phyloP scores from a whole-genome alignment of 495 filamentous ascomycete species.

The Hamigera avellanea region DNA sequence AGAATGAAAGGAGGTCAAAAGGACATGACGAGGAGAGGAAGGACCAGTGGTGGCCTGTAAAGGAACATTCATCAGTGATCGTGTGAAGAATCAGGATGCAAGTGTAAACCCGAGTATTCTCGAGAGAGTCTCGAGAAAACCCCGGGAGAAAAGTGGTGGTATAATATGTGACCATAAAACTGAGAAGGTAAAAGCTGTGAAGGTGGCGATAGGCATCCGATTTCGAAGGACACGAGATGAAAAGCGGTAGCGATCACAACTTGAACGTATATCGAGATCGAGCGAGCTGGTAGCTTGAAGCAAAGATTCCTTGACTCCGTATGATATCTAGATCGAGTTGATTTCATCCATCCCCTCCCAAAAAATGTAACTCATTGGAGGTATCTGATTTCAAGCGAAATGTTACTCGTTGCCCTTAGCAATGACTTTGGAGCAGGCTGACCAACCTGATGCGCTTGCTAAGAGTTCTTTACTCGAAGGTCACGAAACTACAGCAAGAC shows the following conservation, averaged over 20 bases:
- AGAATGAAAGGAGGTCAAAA: neutral
- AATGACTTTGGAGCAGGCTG: neutral
- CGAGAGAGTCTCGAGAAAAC: too few species aligned
- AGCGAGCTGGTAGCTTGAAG: constrained; percentile 5
- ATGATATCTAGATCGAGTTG: constrained; percentile 1
- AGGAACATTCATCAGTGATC: too few species aligned
- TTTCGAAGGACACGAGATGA: neutral
- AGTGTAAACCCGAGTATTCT: too few species aligned
- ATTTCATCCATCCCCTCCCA: neutral
- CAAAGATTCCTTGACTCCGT: constrained; percentile 2
- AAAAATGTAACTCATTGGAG: constrained; percentile 16
- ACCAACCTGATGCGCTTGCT: constrained; percentile 12
- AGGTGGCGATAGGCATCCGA: neutral
- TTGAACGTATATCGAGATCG: neutral
- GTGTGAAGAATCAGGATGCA: too few species aligned
- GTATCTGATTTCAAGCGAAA: constrained; percentile 10
- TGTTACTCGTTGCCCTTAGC: too few species aligned
- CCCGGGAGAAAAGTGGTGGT: too few species aligned
- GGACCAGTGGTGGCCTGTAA: too few species aligned
- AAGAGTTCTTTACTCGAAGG: constrained; percentile 4
- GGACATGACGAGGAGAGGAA: neutral
- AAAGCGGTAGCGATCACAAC: neutral
- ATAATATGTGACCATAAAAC: too few species aligned
- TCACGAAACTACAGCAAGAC: constrained; percentile 22
- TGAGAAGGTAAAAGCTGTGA: too few species aligned